Base-by-base conservation (phyloP, 768 basidiomycete species). In the Mrakia blollopis region DNA sequence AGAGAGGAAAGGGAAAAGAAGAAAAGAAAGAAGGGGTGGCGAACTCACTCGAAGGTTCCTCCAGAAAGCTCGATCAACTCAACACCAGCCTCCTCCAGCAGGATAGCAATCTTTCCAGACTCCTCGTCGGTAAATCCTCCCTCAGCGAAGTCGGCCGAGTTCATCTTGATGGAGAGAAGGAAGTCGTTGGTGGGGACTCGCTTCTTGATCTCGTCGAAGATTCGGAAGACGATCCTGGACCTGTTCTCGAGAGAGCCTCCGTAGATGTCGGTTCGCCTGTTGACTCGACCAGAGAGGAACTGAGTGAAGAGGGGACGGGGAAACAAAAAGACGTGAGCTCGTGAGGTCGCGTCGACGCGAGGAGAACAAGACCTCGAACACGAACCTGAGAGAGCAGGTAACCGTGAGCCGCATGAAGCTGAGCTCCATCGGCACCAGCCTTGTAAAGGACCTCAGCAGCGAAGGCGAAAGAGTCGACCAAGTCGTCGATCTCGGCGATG, bases 211-310 rank as follows among this genome's bases (percentile, higher is more conserved):
- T 79, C 83, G 35, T 82, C 83, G 57, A 83, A 77, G 67, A 83
- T 81, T 54, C 83, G 82, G 35, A 85, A 80, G 52, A 81, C 77
- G 79, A 85, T 82, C 10, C 83, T 74, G 35, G 81, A 79, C n/a
- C 85, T 79, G 78, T 84, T 85, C 79, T 83, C 82, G 47, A 84
- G 79, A 0, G 80, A 80, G 1, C 84, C 63, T 50, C 65, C 71
- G 71, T 73, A 77, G 3, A 77, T 72, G 80, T 85, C 85, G 7
- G 83, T 84, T 13, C 85, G 81, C 76, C 80, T 80, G 81, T 86
- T 86, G 73, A 83, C 80, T 77, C 78, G 78, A 39, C 75, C 78
- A 14, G 82, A 83, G 25, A 83, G 79, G 81, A 84, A 84, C 78
- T 85, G n/a, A 10, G 47, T 7, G 50, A 72, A 11, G 47, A 54